Evolutionary conservation across 768 basidiomycete species (phyloP).

Genomic region (Agrocybe praecox): DNA sequence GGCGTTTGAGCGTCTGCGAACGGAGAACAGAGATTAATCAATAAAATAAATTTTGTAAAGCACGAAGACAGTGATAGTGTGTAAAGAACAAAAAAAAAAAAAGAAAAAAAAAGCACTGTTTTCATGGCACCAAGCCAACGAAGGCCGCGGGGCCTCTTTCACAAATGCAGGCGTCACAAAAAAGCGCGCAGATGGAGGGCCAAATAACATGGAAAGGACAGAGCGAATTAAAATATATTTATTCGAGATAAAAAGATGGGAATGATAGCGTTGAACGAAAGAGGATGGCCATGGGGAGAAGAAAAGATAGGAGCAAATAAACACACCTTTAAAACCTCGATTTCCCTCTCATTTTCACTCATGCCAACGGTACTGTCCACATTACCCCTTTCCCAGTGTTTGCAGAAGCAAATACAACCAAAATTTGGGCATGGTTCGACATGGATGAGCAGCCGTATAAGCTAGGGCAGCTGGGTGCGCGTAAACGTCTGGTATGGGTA

Average conservation of each 20-base stretch:
- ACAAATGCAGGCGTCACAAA: too few species aligned
- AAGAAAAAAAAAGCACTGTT: background rate
- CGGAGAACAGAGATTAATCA: constrained; percentile 19
- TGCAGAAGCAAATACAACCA: constrained; percentile 95
- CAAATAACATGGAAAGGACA: background rate
- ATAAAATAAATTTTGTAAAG: too few species aligned
- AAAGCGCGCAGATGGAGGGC: too few species aligned
- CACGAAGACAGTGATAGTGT: too few species aligned
- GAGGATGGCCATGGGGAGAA: too few species aligned
- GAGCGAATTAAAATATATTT: background rate
- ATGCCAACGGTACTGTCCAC: constrained; percentile 85
- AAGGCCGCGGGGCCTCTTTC: too few species aligned
- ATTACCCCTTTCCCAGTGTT: constrained; percentile 95
- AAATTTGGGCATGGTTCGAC: constrained; percentile 90
- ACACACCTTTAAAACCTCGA: constrained; percentile 88
- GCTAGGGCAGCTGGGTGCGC: too few species aligned
- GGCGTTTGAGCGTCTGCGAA: constrained; percentile 86
- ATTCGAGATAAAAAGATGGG: background rate
- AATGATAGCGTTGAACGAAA: too few species aligned
- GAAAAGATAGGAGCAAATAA: background rate
- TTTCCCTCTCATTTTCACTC: constrained; percentile 96
- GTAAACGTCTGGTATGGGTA: too few species aligned
- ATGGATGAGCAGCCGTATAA: too few species aligned
- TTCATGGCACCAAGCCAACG: too few species aligned
- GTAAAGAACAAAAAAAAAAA: too few species aligned